Conservation (phyloP, 2,329 filamentous ascomycete genomes). For the Bipolaris bicolor region DNA sequence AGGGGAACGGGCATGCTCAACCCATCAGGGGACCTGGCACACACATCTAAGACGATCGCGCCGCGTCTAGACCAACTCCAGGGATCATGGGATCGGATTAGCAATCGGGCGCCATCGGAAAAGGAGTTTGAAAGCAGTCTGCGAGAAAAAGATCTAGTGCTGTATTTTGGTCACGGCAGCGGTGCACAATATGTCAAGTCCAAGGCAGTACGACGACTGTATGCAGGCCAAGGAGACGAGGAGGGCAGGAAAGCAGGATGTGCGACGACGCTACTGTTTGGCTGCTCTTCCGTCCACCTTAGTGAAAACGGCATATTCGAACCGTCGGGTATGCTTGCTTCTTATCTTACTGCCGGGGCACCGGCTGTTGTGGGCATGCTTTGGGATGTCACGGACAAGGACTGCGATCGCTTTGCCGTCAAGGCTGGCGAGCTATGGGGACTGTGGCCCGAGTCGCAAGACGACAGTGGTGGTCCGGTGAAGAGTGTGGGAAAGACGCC, state of each 20-base stretch:
- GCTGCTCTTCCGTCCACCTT: slow-evolving; percentile 85
- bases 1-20: slow-evolving; percentile 83
- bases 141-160: slow-evolving; percentile 70
- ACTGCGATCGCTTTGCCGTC: slow-evolving; percentile 91
- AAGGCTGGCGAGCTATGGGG: slow-evolving; percentile 86
- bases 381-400: slow-evolving; percentile 97
- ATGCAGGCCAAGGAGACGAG: slow-evolving; percentile 51
- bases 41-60: slow-evolving; percentile 78
- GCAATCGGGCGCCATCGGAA: slow-evolving; percentile 74
- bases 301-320: slow-evolving; percentile 81
- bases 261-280: slow-evolving; percentile 88
- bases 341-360: slow-evolving; percentile 82
- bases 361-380: slow-evolving; percentile 89
- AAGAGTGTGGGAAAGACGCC: slow-evolving; percentile 31
- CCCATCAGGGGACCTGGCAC: slow-evolving; percentile 80
- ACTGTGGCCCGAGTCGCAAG: slow-evolving; percentile 60
- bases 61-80: slow-evolving; percentile 62
- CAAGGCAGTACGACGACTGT: slow-evolving; percentile 78
- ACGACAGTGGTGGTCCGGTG: slow-evolving; percentile 25
- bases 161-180: slow-evolving; percentile 97
- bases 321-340: slow-evolving; percentile 85
- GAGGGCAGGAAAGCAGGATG: slow-evolving; percentile 55
- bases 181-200: slow-evolving; percentile 93
- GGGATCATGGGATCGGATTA: slow-evolving; percentile 69
- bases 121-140: slow-evolving; percentile 75